A percentile compares a stretch with the other conserved stretches of the same genome.
phyloP scores from a whole-genome alignment of 805 yeast species.

The Naumovozyma dairenensis region DNA sequence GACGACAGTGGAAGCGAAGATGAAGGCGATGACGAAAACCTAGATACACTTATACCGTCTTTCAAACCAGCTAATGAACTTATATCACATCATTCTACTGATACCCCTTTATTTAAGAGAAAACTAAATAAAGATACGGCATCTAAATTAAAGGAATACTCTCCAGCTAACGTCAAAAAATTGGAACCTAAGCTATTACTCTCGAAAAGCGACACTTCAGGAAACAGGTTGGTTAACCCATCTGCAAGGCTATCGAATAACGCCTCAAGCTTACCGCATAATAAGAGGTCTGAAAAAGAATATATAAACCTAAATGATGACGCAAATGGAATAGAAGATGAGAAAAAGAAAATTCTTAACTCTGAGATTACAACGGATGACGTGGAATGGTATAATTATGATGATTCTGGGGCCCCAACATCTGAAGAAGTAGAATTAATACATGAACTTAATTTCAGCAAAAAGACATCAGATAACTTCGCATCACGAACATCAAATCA shows the following conservation, averaged over 20 bases:
- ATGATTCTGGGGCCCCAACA: conserved; percentile 22
- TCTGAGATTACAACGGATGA: conserved; percentile 13
- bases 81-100: no score
- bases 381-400: conserved; percentile 27
- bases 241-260: no score
- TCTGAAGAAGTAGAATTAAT: conserved; percentile 4
- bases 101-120: conserved; percentile 5
- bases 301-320: no score
- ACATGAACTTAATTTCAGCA: neutral
- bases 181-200: no score
- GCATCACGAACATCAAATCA: neutral
- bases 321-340: neutral
- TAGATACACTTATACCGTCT: neutral
- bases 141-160: conserved; percentile 13
- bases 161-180: conserved; percentile 1
- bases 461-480: no score
- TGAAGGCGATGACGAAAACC: conserved; percentile 1
- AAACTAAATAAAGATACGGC: conserved; percentile 18
- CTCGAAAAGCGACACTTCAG: no score
- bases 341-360: neutral
- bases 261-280: no score
- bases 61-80: conserved; percentile 1
- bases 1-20: conserved; percentile 4
- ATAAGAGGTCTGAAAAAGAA: no score
- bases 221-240: no score